phyloP scores from a whole-genome alignment of 176 grass and related monocot genomes.

The Poa annua region DNA sequence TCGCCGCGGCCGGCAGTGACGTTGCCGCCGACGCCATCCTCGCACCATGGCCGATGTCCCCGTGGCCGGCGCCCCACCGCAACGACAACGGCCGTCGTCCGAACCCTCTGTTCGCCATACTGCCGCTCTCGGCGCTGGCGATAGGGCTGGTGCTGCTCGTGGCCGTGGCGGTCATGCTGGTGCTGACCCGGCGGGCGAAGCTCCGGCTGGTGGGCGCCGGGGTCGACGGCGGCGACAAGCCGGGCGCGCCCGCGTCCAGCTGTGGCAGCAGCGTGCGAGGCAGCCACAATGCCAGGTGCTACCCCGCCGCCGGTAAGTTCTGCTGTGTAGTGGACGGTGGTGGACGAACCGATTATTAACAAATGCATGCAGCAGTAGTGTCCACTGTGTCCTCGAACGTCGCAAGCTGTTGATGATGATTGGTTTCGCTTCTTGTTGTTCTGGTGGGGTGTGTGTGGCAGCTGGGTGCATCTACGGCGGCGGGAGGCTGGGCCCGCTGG shows the following conservation, averaged over 20 bases:
- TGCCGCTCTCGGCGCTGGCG: slow-evolving; percentile 49
- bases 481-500: slow-evolving; percentile 66
- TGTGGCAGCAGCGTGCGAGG: slow-evolving; percentile 37
- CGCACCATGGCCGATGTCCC: slow-evolving; percentile 36
- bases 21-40: slow-evolving; percentile 37
- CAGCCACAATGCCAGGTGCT: slow-evolving; percentile 38
- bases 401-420: neutral
- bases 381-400: neutral
- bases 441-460: slow-evolving; percentile 13
- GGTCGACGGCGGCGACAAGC: slow-evolving; percentile 41
- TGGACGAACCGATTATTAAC: no score
- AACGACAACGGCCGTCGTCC: neutral
- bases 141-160: slow-evolving; percentile 46
- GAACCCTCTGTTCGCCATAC: slow-evolving; percentile 46
- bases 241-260: slow-evolving; percentile 30
- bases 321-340: no score
- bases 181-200: slow-evolving; percentile 26
- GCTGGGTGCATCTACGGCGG: slow-evolving; percentile 82
- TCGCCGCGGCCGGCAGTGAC: neutral
- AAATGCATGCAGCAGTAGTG: no score
- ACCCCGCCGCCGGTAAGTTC: slow-evolving; percentile 43
- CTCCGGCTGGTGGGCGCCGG: neutral
- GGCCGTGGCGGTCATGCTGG: slow-evolving; percentile 39
- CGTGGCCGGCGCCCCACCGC: slow-evolving; percentile 22
- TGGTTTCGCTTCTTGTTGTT: neutral